Evolutionary conservation across 1,139 yeast species (phyloP), one percentile per base, ranked within the genome.

Genomic region (Saccharomyces hybrid): DNA sequence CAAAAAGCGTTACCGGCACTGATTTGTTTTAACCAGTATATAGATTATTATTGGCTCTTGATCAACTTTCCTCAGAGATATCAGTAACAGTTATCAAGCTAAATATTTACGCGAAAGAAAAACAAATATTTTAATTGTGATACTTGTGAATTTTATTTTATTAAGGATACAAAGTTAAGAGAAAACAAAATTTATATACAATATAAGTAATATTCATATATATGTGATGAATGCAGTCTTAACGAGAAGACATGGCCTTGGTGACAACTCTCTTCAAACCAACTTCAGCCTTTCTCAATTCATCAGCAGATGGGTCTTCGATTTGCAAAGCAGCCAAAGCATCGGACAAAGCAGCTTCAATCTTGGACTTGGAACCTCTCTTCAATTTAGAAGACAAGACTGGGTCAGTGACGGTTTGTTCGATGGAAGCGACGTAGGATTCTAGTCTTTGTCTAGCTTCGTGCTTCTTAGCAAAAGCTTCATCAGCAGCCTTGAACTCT

Each of bases 401-500:
- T 76, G 97, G 97, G 84, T 90, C 97, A 68, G 96, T 87, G 77
- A 91, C 86, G 68, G 96, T 87, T 64, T 93, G 80, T 82, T 91
- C 98, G 70, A 91, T 91, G 70, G 96, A 86, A 70, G 96, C 86
- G 75, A 91, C 93, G 85, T 91, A 91, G 69, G 97, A 90, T 83
- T 91, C 98, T 76, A 91, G 86, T 82, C 89, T 90, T 81, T 91
- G 97, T 83, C 89, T 90, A 75, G 95, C 95, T 83, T 91, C 97
- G 82, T 90, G 97, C 77, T 88, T 87, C 90, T 90, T 90, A 78
- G 97, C 93, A 86, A 90, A 91, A 74, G 96, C 97, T 75, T 91
- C 97, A 78, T 91, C 98, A 70, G 95, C 87, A 72, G 91, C 81
- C 86, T 91, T 91, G 95, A 89, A 91, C 79, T 88, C 87, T 82